A percentile compares a stretch with the other conserved stretches of the same genome.
phyloP scores from a whole-genome alignment of 441 rosid species.

The Eruca vesicaria region DNA sequence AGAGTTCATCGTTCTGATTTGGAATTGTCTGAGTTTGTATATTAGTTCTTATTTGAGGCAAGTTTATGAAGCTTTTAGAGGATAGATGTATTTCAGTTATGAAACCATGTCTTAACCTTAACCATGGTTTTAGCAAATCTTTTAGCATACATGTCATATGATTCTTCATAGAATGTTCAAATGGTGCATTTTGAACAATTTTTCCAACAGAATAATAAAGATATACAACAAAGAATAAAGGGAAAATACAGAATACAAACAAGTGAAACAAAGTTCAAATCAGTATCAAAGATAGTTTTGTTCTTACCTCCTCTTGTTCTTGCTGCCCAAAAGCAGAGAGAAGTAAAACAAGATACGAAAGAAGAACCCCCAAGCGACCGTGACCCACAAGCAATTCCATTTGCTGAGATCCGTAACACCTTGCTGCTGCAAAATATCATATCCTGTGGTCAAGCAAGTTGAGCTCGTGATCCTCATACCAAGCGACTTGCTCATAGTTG shows the following conservation, averaged over 20 bases:
- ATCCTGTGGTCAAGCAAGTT: slow-evolving; percentile 69
- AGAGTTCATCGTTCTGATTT: neutral
- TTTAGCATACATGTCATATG: neutral
- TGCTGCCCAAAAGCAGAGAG: slow-evolving; percentile 69
- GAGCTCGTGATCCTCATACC: slow-evolving; percentile 61
- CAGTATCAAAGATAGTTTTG: neutral
- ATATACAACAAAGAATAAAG: slow-evolving; percentile 21
- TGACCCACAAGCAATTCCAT: slow-evolving; percentile 77
- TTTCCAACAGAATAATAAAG: neutral
- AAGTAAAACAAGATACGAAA: slow-evolving; percentile 77
- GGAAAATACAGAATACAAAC: slow-evolving; percentile 8
- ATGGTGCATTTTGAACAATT: slow-evolving; percentile 10
- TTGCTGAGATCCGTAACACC: slow-evolving; percentile 63
- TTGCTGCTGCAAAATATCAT: slow-evolving; percentile 59
- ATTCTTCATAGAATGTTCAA: neutral
- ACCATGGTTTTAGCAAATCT: neutral
- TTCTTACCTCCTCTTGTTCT: slow-evolving; percentile 73
- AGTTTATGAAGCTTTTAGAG: neutral
- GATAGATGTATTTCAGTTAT: neutral
- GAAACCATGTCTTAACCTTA: neutral
- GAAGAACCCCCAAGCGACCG: slow-evolving; percentile 86
- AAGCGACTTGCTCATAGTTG: slow-evolving; percentile 43
- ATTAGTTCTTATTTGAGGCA: neutral
- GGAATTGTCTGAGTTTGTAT: neutral
- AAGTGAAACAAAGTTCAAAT: neutral